Evolutionary conservation across 495 filamentous ascomycete species (phyloP).

Genomic region (Neurospora cerealis): DNA sequence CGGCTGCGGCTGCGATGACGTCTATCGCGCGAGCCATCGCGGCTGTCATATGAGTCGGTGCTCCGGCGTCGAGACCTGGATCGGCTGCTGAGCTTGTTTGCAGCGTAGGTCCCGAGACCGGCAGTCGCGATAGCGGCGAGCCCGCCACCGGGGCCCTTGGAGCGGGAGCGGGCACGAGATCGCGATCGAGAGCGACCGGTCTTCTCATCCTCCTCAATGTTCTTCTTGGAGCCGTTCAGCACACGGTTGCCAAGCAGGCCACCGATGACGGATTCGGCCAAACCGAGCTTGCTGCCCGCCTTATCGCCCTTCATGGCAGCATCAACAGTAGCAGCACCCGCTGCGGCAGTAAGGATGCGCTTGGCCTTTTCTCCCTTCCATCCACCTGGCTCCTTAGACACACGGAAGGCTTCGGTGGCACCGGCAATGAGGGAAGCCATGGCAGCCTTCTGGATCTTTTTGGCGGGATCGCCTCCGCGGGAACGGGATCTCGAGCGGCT

Average conservation of each 20-base stretch:
- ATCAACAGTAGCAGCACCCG: constrained; percentile 76
- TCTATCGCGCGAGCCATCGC: constrained; percentile 25
- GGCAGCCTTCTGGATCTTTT: constrained; percentile 73
- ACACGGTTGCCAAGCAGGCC: constrained; percentile 75
- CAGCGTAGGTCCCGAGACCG: constrained; percentile 66
- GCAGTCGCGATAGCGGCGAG: constrained; percentile 61
- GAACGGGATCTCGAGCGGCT: constrained; percentile 35
- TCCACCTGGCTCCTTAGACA: constrained; percentile 72
- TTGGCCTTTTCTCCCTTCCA: constrained; percentile 82
- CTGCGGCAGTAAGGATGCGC: constrained; percentile 76
- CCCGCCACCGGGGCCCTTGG: constrained; percentile 37
- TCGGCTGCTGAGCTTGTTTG: constrained; percentile 66
- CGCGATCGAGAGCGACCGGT: constrained; percentile 41
- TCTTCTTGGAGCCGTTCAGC: constrained; percentile 62
- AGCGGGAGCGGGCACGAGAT: constrained; percentile 36
- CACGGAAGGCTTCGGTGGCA: constrained; percentile 77
- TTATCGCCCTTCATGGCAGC: constrained; percentile 66
- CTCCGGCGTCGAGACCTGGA: constrained; percentile 44
- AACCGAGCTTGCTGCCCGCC: constrained; percentile 51
- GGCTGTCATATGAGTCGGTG: constrained; percentile 43
- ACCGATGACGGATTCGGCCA: constrained; percentile 69
- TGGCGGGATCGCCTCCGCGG: constrained; percentile 38
- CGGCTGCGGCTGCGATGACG: constrained; percentile 39
- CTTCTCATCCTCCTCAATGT: constrained; percentile 43
- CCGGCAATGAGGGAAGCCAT: constrained; percentile 79